phyloP scores from a whole-genome alignment of 192 early-diverging fungal species.

The Dissophora globulifera region DNA sequence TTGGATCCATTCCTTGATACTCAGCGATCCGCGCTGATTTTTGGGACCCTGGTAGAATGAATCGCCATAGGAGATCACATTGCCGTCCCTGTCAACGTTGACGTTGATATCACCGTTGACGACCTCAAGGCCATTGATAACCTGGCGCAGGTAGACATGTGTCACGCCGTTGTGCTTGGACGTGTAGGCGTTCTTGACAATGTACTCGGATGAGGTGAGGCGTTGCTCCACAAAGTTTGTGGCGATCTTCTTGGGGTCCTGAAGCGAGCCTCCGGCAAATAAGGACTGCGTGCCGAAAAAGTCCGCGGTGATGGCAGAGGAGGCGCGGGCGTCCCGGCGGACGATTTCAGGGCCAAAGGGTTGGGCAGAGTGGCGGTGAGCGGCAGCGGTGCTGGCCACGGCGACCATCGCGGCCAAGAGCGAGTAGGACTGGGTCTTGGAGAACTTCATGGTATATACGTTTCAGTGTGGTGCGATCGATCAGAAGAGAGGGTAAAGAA shows the following conservation, averaged over 20 bases:
- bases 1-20: conserved; percentile 62
- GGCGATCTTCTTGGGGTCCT: conserved; percentile 55
- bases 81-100: conserved; percentile 75
- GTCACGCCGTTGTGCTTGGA: conserved; percentile 79
- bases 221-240: conserved; percentile 58
- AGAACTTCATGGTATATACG: conserved; percentile 30
- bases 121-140: conserved; percentile 74
- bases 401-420: conserved; percentile 40
- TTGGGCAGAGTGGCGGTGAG: conserved; percentile 36
- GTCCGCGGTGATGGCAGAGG: background rate
- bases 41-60: conserved; percentile 64
- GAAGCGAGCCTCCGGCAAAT: conserved; percentile 20
- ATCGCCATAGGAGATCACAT: conserved; percentile 78
- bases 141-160: conserved; percentile 88
- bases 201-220: conserved; percentile 56
- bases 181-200: conserved; percentile 75
- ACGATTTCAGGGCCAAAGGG: conserved; percentile 54
- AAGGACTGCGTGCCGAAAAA: conserved; percentile 5
- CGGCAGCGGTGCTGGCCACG: conserved; percentile 12
- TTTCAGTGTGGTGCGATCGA: background rate
- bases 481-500: background rate
- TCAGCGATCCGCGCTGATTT: conserved; percentile 44
- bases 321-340: conserved; percentile 32
- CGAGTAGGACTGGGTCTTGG: conserved; percentile 38
- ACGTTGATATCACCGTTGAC: conserved; percentile 87